Base-by-base conservation (phyloP, 164 flowering plant species). In the Macadamia integrifolia region DNA sequence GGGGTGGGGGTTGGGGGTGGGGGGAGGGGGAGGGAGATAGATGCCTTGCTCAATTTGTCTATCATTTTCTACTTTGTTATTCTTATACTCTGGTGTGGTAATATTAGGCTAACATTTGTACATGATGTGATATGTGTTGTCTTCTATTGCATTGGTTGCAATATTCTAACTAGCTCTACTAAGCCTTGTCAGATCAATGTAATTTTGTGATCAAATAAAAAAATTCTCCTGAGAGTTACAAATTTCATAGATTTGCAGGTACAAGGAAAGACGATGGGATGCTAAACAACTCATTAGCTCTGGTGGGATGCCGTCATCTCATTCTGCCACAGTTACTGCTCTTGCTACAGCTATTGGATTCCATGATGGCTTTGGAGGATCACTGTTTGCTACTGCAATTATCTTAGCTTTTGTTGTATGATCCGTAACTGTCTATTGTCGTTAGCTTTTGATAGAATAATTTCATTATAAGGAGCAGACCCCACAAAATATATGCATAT, bases 221-320 rank as follows among this genome's bases (percentile, higher is more conserved):
- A 52, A 31, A 29, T 61, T 77, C 65, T 69, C 78, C 80, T 69
- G 66, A 76, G 23, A 75, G 69, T 73, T 70, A 79, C 76, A 79
- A 77, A 69, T 72, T 76, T 72, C 71, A 72, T 79, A 77, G 82
- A 80, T 82, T 66, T 84, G 71, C 88, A 94, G 98, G 98, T 94
- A 83, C 52, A 88, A 79, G 69, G 98, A 92, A 73, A 88, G 80
- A 55, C 78, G 85, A 31, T 90, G 93, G 94, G 97, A 92, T 84
- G 66, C 78, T 50, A 88, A 84, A 78, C 84, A 77, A 73, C 85
- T 94, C 46, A 57, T 87, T 70, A 89, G 85, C 52, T 90, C 98
- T 18, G 98, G 98, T 65, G 98, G 98, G 63, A 94, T 94, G 98
- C 98, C 98, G 18, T 94, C 98, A 3, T 88, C 98, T 15, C 98